Evolutionary conservation across 202 grass and related monocot species (phyloP).

Genomic region (Setaria viridis): DNA sequence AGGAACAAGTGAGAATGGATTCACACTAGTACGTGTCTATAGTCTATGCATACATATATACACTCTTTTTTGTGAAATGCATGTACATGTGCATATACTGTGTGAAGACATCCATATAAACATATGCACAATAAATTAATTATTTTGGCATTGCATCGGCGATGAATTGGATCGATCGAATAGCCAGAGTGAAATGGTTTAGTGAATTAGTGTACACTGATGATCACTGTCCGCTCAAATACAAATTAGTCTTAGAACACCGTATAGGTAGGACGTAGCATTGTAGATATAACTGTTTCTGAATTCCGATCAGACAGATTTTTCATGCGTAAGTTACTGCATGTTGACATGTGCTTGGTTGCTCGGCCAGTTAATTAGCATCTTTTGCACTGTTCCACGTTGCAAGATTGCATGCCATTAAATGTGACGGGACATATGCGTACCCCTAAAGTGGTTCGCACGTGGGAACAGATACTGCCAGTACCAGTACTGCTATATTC

Average conservation of each 20-base stretch:
- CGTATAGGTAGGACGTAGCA: background rate
- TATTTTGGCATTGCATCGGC: background rate
- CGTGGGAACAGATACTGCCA: background rate
- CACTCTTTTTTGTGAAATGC: background rate
- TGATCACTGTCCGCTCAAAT: background rate
- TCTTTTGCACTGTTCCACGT: background rate
- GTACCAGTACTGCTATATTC: background rate
- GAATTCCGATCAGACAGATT: background rate
- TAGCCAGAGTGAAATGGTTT: background rate
- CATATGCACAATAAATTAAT: background rate
- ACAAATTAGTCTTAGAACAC: too few relatives aligned
- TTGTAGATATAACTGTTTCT: background rate
- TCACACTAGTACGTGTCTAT: background rate
- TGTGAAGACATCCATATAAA: background rate
- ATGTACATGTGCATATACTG: background rate
- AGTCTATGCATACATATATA: background rate
- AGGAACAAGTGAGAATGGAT: conserved; percentile 69
- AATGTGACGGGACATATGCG: conserved; percentile 36
- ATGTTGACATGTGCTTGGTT: background rate
- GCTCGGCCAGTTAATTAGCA: background rate
- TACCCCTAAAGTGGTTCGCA: background rate
- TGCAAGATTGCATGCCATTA: background rate
- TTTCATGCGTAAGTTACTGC: background rate
- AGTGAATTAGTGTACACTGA: background rate
- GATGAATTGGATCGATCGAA: background rate